A percentile compares a stretch with the other conserved stretches of the same genome.
Conservation (phyloP, 768 basidiomycete genomes). For the Podaxis sp. region DNA sequence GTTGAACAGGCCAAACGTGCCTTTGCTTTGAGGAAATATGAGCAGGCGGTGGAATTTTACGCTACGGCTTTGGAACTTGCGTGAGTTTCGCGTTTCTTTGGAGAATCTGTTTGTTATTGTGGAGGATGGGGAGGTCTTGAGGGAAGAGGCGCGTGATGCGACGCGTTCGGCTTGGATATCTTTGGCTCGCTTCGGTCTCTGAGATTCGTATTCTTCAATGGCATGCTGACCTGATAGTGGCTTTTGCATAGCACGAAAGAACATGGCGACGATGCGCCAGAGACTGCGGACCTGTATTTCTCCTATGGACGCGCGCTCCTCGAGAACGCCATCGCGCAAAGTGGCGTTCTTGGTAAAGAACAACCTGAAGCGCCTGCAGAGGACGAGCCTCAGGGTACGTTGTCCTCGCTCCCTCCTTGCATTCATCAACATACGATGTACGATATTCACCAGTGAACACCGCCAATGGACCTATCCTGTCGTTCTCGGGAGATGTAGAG, state of each 20-base stretch:
- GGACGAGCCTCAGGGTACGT: conserved; percentile 38
- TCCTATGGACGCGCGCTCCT: conserved; percentile 91
- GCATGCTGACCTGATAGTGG: conserved; percentile 10
- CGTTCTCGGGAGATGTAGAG: conserved; percentile 78
- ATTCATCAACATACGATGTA: conserved; percentile 9
- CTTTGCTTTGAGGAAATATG: conserved; percentile 83
- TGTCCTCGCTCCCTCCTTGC: conserved; percentile 11
- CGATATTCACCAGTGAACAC: conserved; percentile 30
- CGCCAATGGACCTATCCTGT: conserved; percentile 61
- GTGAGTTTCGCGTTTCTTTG: conserved; percentile 51
- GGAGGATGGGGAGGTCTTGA: background rate
- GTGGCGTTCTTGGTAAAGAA: conserved; percentile 87
- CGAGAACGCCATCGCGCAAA: conserved; percentile 88
- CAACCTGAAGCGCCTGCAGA: conserved; percentile 56
- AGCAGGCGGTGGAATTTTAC: conserved; percentile 83
- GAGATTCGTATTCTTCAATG: conserved; percentile 5
- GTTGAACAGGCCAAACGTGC: conserved; percentile 86
- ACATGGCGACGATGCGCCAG: conserved; percentile 77
- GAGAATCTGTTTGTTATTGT: background rate
- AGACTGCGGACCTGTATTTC: conserved; percentile 86
- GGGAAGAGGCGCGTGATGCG: conserved; percentile 14
- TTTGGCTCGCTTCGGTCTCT: conserved; percentile 9
- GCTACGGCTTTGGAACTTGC: conserved; percentile 80
- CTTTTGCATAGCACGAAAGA: conserved; percentile 56
- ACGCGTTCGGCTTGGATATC: conserved; percentile 19